phyloP scores from a whole-genome alignment of 805 yeast species.

The Saccharomyces paradoxus region DNA sequence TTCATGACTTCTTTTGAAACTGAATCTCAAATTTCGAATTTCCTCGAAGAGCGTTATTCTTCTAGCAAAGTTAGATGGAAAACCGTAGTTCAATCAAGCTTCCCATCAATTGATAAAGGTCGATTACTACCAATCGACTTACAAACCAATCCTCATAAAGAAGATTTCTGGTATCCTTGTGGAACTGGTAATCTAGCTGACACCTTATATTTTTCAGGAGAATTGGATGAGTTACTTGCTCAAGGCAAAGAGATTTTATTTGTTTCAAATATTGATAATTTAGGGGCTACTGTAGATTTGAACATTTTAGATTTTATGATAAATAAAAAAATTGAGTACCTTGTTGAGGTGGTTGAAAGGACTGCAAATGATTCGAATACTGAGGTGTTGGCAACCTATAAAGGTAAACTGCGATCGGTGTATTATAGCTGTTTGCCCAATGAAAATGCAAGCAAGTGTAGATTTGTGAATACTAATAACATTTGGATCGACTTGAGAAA shows the following conservation, averaged over 20 bases:
- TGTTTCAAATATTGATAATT: not conserved
- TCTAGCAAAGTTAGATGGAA: not conserved
- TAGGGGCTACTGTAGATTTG: not conserved
- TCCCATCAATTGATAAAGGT: not conserved
- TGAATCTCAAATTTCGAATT: slow-evolving; percentile 5
- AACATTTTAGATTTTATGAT: not conserved
- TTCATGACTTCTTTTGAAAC: not conserved
- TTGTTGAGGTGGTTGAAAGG: slow-evolving; percentile 3
- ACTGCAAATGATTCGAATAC: slow-evolving; percentile 96
- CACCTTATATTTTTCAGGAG: not conserved
- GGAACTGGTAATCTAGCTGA: not conserved
- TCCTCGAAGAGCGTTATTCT: not conserved
- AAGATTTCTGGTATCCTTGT: not conserved
- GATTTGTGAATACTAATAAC: not conserved
- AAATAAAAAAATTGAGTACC: not conserved
- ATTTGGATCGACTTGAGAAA: not conserved
- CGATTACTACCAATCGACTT: not conserved
- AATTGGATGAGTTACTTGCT: not conserved
- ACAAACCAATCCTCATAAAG: not conserved
- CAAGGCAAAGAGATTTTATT: not conserved
- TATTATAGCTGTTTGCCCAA: slow-evolving; percentile 33
- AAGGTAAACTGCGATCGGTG: slow-evolving; percentile 85
- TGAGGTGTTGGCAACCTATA: slow-evolving; percentile 94
- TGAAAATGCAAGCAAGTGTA: not conserved
- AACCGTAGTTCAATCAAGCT: not conserved